Conservation (phyloP, 1,284 basidiomycete genomes). For the Moniliophthora roreri region DNA sequence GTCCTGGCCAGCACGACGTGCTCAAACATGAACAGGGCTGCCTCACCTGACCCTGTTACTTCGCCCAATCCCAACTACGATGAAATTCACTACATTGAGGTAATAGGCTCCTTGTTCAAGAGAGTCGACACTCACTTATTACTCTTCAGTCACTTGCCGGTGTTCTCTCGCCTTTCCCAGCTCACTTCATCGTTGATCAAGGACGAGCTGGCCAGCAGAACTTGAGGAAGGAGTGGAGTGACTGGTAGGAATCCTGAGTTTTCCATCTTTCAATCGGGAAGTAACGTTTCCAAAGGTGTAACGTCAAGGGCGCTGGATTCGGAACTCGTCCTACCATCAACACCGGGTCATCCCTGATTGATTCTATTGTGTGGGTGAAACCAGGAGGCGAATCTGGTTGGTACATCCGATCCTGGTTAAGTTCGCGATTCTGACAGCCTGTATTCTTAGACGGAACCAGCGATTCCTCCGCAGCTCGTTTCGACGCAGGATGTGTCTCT, state of each 20-base stretch:
- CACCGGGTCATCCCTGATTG: constrained; percentile 55
- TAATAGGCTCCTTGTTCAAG: constrained; percentile 18
- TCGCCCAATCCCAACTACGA: constrained; percentile 60
- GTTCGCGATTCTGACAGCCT: too few relatives aligned
- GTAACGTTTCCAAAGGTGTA: constrained; percentile 41
- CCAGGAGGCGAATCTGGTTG: constrained; percentile 55
- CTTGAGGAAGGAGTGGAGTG: constrained; percentile 54
- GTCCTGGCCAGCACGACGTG: not conserved
- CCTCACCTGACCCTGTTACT: constrained; percentile 58
- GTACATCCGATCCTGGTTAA: constrained; percentile 9
- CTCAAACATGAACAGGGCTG: constrained; percentile 25
- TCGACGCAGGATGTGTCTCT: constrained; percentile 46
- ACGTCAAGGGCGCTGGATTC: constrained; percentile 62
- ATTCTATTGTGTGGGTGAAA: constrained; percentile 69
- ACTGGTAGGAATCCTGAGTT: too few relatives aligned
- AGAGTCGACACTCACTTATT: not conserved
- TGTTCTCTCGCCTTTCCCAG: constrained; percentile 47
- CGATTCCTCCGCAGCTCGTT: constrained; percentile 56
- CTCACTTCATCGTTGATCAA: constrained; percentile 66
- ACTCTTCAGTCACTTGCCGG: constrained; percentile 45
- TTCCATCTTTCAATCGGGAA: too few relatives aligned
- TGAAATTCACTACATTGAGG: constrained; percentile 60
- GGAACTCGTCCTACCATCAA: constrained; percentile 57
- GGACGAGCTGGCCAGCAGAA: constrained; percentile 62
- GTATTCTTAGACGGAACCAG: constrained; percentile 49